Evolutionary conservation across 2,329 filamentous ascomycete species (phyloP), one percentile per base, ranked within the genome.

Genomic region (Blumeria hordei): DNA sequence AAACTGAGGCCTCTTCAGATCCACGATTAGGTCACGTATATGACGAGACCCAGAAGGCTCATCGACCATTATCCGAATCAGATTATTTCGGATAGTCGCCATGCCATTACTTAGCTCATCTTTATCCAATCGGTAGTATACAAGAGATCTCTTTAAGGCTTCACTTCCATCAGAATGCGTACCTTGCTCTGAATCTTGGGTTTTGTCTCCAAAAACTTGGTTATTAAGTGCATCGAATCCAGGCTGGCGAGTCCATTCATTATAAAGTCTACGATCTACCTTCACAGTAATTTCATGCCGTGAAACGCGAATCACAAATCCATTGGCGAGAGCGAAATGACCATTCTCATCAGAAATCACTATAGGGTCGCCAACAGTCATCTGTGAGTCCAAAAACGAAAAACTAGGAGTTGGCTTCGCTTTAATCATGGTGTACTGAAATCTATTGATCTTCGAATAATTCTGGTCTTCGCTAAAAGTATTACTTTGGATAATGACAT

Each of bases 41-140:
- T 88, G 74, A 50, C 74, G 73, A 18, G 85, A 80, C 51, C 81
- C 81, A 61, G 79, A 81, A 1, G 82, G 72, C 45, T 79, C 78
- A 60, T 88, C 80, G 43, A 85, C 78, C 88, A 98, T 96, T 62
- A 94, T 77, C 60, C 88, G 85, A 35, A 96, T 78, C 0, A 98
- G 75, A 61, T 96, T 98, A 68, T 94, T 95, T 54, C 92, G 81
- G 49, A 94, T 85, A 34, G 84, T 83, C 3, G 92, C 88, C 86
- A 98, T 94, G 56, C 92, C 92, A 63, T 94, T 96, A 68, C 87
- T 94, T 68, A 98, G 98, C 64, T 98, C 92, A 63, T 98, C 92
- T 66, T 95, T 95, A 68, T 98, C 92, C 3, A 98, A 72, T 28
- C 92, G 83, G 63, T 94, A 98, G 52, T 78, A 73, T 6, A 83